Evolutionary conservation across 2,329 filamentous ascomycete species (phyloP).

Genomic region (Diaporthe australafricana): DNA sequence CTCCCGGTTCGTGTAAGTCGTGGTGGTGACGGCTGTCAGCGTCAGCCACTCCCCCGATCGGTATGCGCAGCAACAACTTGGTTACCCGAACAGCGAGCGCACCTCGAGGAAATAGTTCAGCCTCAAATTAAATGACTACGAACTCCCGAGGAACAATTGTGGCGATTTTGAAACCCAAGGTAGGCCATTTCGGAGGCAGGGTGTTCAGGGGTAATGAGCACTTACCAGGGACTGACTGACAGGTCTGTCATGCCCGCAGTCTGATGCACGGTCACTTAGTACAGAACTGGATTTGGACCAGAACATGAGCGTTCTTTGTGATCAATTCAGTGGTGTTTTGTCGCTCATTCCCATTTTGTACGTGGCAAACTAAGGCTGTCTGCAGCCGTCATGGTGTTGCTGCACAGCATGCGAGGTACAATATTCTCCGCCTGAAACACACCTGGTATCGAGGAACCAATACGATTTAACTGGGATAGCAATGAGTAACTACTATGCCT

Average conservation of each 20-base stretch:
- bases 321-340: no score
- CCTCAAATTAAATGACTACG: background rate
- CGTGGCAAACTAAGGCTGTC: no score
- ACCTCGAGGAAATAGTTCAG: background rate
- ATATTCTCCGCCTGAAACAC: background rate
- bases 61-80: background rate
- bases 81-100: background rate
- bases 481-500: no score
- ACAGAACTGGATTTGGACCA: background rate
- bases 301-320: no score
- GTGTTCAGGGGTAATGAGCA: background rate
- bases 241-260: background rate
- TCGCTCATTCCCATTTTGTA: no score
- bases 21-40: slow-evolving; percentile 3
- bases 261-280: background rate
- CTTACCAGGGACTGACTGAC: background rate
- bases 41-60: slow-evolving; percentile 6
- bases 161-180: no score
- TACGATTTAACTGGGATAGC: no score
- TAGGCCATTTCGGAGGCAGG: background rate
- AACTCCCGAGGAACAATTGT: background rate
- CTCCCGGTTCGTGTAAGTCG: slow-evolving; percentile 1
- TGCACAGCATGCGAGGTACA: background rate
- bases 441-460: no score
- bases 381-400: no score